Evolutionary conservation across 768 basidiomycete species (phyloP).

Genomic region (Floccularia luteovirens): DNA sequence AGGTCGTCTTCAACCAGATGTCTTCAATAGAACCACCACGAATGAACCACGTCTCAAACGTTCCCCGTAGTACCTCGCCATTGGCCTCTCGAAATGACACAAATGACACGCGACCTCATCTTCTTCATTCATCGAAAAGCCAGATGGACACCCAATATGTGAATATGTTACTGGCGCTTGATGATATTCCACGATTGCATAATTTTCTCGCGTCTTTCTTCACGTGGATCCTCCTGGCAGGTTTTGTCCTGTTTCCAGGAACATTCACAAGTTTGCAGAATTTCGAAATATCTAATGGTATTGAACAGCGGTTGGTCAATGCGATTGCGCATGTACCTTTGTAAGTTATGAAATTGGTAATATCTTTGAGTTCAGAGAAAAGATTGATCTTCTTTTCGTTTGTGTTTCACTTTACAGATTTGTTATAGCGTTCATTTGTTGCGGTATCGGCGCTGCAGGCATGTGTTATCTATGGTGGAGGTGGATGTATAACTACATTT

Average conservation of each 20-base stretch:
- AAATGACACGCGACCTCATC: conserved; percentile 3
- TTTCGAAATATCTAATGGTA: conserved; percentile 16
- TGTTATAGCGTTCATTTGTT: conserved; percentile 47
- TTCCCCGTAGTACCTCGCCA: no score
- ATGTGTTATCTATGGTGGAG: conserved; percentile 57
- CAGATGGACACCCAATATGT: conserved; percentile 46
- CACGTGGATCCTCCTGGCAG: conserved; percentile 56
- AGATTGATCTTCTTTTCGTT: not conserved
- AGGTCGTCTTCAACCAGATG: no score
- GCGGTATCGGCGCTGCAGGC: conserved; percentile 41
- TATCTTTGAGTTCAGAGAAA: not conserved
- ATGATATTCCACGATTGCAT: conserved; percentile 41
- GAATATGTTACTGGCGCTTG: conserved; percentile 55
- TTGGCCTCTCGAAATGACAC: not conserved
- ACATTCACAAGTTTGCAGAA: conserved; percentile 46
- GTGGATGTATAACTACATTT: conserved; percentile 53
- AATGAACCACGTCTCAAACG: no score
- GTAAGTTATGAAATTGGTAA: conserved; percentile 20
- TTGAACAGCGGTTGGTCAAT: conserved; percentile 23
- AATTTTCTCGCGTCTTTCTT: conserved; percentile 50
- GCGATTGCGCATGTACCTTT: conserved; percentile 35
- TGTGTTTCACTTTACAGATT: conserved; percentile 25
- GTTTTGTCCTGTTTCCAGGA: conserved; percentile 55
- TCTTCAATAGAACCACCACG: no score
- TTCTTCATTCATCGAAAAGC: conserved; percentile 3